Base-by-base conservation (phyloP, 306 rosid genomes). In the Malus sylvestris region DNA sequence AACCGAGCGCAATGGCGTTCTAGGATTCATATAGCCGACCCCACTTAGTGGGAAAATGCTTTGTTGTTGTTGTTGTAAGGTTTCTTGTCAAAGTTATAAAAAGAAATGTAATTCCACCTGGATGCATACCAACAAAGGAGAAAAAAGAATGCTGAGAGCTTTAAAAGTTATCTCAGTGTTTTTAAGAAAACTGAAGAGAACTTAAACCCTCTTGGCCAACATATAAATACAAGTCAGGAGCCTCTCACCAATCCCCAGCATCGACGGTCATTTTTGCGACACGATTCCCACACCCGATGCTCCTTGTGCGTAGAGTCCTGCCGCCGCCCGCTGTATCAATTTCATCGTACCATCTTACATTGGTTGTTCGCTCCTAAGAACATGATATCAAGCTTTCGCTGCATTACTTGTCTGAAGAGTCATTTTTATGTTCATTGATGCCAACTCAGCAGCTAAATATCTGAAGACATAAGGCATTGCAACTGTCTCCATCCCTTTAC, bases 381-480 rank as follows among this genome's bases (percentile, higher is more conserved):
- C 45, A 13, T 19, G 60, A 74, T 53, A 64, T 86, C 80, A 86
- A 69, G 82, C 81, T 29, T 78, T 81, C 12, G 74, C 75, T 64
- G 75, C 82, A 76, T 80, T 76, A 68, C 70, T 86, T 70, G 90
- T 61, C 83, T 89, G 84, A 35, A 95, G 96, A 74, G 91, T 90
- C 92, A 92, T 57, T 79, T 89, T 92, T 33, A 95, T 92, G 88
- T 89, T 95, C 99, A 95, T 95, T 14, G 99, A 88, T 30, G 98
- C 99, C 51, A 92, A 82, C 89, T 95, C 99, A 25, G 99, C 92
- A 33, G 97, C 97, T 79, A 92, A 82, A 78, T 90, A 95, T 86
- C 93, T 85, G 63, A 95, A 95, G 42, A 95, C 92, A 61, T 81
- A 95, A 8, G 99, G 99, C 97, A 95, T 92, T 18, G 99, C 97